Evolutionary conservation across 2,329 filamentous ascomycete genomes (phyloP), one percentile per base, ranked within the genome.

Genomic region (Sordariomycetes sp.): DNA sequence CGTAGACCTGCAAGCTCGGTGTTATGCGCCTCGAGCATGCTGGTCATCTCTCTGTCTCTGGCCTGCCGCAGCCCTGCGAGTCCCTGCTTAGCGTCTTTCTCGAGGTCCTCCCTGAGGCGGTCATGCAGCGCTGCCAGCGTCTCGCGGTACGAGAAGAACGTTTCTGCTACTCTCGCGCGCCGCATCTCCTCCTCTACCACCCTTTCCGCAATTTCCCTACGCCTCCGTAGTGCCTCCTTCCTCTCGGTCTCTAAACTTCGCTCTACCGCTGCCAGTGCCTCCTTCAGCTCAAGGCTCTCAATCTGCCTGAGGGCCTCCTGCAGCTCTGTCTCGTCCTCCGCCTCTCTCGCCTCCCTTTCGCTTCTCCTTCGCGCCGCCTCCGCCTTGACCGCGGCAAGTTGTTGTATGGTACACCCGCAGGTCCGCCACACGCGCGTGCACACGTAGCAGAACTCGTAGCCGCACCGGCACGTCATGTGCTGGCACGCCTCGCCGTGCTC

Each of bases 401-500:
- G 70, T 13, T 69, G 62, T 68, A 75, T 73, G 1, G 71, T 76
- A 66, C 89, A 94, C 1, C 69, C 70, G 65, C 89, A 94, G 0
- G 84, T 87, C 62, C 83, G 80, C 90, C 89, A 95, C 57, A 75
- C 77, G 25, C 72, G 68, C 5, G 82, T 83, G 67, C 89, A 95
- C 2, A 91, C 80, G 72, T 92, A 94, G 74, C 90, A 95, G 69
- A 95, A 95, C 64, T 94, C 76, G 10, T 86, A 85, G 42, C 81
- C 85, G 67, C 90, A 95, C 42, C 86, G 81, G 63, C 89, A 95
- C 4, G 84, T 92, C 84, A 95, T 95, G 67, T 94, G 89, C 68
- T 90, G 87, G 69, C 89, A 95, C 3, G 87, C 89, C 63, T 86
- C 82, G 60, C 80, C 81, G 59, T 92, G 80, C 70, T 95, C 89